Base-by-base conservation (phyloP, 768 basidiomycete genomes). In the Amanita pseudoporphyria region DNA sequence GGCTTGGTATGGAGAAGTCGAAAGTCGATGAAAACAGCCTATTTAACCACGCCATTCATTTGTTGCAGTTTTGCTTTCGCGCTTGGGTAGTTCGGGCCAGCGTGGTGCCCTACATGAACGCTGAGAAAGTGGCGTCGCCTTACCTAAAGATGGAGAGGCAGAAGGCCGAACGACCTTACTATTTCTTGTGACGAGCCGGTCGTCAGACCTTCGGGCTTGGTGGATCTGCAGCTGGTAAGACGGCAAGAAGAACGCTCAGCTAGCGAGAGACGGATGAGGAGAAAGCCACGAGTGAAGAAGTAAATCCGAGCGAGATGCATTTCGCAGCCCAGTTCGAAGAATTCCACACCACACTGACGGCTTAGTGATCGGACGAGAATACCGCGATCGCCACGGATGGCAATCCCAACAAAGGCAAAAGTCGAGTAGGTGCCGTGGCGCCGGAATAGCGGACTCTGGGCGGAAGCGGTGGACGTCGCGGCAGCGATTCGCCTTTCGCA, bases 51-150 rank as follows among this genome's bases (percentile, higher is more conserved):
- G 24, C 72, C 62, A 61, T 98, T 82, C 90, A 97, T 95, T 62
- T 97, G 91, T 51, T 69, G 62, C 16, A 98, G 70, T 64, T 99
- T 99, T 19, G 78, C 67, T 53, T 73, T 78, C 92, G 97, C 96
- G 42, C 77, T 80, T 0, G 82, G 78, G 56, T 93, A 85, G 49
- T 88, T 83, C 0, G 95, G 92, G 0, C 95, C 94, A 5, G 97
- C 79, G 45, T 95, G 77, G 60, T 99, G 95, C 0, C 96, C 96
- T 35, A 85, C 92, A 61, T 98, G 96, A 62, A 97, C 90, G 12
- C 96, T 95, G 22, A 99, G 77, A 57, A 92, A 87, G 58, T 98
- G 96, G 5, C 92, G 59, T 98, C 95, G 0, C 96, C 95, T 50
- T 4, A 38, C 54, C 42, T n/a, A 53, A 46, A n/a, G 21, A 24